Evolutionary conservation across 1,284 basidiomycete species (phyloP), one percentile per base, ranked within the genome.

Genomic region (Ustilago hordei): DNA sequence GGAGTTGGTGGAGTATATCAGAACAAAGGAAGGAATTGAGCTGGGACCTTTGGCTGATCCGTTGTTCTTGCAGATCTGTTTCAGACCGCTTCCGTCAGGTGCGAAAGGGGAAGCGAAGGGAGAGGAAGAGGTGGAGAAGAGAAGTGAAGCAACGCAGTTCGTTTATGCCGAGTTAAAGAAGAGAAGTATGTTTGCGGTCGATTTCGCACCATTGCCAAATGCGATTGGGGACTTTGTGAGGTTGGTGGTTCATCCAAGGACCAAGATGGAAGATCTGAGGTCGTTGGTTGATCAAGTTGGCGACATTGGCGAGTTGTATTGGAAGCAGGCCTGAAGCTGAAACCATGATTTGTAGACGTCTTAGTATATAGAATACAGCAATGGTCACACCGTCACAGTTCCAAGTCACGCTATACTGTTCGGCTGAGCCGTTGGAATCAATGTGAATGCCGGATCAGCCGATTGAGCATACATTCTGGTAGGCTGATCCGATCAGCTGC

Each of bases 11-110:
- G 67, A 71, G 11, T 64, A 68, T 28, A 74, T 84, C 39, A 56
- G 61, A 6, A 32, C 64, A 17, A n/a, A 63, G n/a, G 31, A 39
- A 12, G 19, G 35, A 15, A 63, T 85, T n/a, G 81, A 85, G 52
- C 54, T 83, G 8, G 82, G 82, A 9, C 80, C 81, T 4, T 43
- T 66, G 8, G 73, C 81, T 0, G 72, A 78, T 2, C 78, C 78
- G 12, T 70, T 84, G 5, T 84, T 83, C 58, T 50, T 83, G 19
- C 81, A 85, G 56, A 81, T 85, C 62, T 84, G 83, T 59, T 82
- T 84, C 68, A 67, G 83, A 12, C 84, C 84, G 17, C 41, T 38
- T 5, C 48, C 50, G 11, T 60, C 72, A 7, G 39, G 34, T 2
- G 13, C 39, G 28, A 31, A 17, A 8, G 43, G 15, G 5, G 23